A percentile compares a stretch with the other conserved stretches of the same genome.
Evolutionary conservation across 2,329 filamentous ascomycete species (phyloP).

Genomic region (Pleoardoris graminearum): DNA sequence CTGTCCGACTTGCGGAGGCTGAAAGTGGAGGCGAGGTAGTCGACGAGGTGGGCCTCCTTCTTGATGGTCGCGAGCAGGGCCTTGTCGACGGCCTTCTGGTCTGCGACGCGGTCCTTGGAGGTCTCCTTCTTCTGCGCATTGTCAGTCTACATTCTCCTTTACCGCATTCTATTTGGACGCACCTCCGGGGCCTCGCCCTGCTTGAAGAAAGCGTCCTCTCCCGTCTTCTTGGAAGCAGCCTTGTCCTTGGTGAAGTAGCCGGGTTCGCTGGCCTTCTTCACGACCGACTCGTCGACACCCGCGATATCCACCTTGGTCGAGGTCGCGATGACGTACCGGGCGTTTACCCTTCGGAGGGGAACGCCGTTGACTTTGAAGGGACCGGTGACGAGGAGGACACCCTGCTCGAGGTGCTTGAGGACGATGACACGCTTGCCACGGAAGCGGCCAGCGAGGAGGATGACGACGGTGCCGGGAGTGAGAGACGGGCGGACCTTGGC

Average conservation of each 20-base stretch:
- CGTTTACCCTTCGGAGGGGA: slow-evolving; percentile 89
- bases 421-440: slow-evolving; percentile 99
- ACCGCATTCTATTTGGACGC: slow-evolving; percentile 45
- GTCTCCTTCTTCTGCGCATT: slow-evolving; percentile 87
- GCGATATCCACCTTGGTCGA: slow-evolving; percentile 81
- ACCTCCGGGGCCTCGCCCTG: slow-evolving; percentile 98
- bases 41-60: slow-evolving; percentile 92
- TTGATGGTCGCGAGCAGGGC: slow-evolving; percentile 92
- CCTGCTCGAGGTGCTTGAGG: slow-evolving; percentile 96
- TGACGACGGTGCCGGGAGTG: slow-evolving; percentile 92
- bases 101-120: slow-evolving; percentile 84
- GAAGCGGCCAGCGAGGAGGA: slow-evolving; percentile 99
- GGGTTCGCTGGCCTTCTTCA: slow-evolving; percentile 77
- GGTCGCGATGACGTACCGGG: slow-evolving; percentile 91
- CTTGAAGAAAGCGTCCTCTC: slow-evolving; percentile 99
- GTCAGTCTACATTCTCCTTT: slow-evolving; percentile 19
- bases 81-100: slow-evolving; percentile 99
- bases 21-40: slow-evolving; percentile 95
- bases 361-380: slow-evolving; percentile 99
- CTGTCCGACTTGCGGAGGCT: slow-evolving; percentile 99
- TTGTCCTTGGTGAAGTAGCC: slow-evolving; percentile 99
- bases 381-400: slow-evolving; percentile 97
- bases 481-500: slow-evolving; percentile 87
- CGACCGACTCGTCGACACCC: slow-evolving; percentile 71
- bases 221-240: slow-evolving; percentile 89